These are phyloP conservation scores for Sequoia sempervirens DNA, from an alignment of 75 land plant genomes.

Conservation along the genomic window DNA sequence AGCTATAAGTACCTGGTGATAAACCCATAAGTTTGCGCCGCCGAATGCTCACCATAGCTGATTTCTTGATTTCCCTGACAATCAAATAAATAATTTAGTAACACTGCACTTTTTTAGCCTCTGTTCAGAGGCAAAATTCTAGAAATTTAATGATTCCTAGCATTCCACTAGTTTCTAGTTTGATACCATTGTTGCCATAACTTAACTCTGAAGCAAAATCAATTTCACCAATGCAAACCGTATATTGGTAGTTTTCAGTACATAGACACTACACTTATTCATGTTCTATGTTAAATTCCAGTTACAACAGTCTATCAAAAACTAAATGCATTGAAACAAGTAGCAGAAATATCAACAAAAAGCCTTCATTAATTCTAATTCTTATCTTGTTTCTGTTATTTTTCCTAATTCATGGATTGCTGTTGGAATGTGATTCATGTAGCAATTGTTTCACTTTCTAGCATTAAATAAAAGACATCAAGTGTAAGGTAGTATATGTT, in stretches of 20 bases:
- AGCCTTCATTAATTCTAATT: neutral
- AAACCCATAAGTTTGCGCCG: constrained; percentile 38
- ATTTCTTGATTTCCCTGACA: constrained; percentile 2
- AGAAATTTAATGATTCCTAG: neutral
- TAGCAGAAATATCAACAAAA: neutral
- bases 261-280: neutral
- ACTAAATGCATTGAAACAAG: neutral
- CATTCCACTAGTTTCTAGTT: neutral
- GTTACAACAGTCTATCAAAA: neutral
- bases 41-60: constrained; percentile 36
- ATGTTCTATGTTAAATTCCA: neutral
- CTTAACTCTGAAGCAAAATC: neutral
- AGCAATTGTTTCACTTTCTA: neutral
- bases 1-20: constrained; percentile 25
- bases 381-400: neutral
- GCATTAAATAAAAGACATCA: neutral
- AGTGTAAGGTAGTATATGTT: neutral
- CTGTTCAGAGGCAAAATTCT: neutral
- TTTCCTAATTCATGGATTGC: neutral
- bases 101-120: neutral
- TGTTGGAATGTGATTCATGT: neutral
- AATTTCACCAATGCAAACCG: neutral
- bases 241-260: neutral
- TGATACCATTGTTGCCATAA: neutral
- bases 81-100: neutral